Percentiles rank a stretch among this genome's conserved stretches.
phyloP scores from a whole-genome alignment of 768 basidiomycete species.

The Stropharia rugosoannulata region DNA sequence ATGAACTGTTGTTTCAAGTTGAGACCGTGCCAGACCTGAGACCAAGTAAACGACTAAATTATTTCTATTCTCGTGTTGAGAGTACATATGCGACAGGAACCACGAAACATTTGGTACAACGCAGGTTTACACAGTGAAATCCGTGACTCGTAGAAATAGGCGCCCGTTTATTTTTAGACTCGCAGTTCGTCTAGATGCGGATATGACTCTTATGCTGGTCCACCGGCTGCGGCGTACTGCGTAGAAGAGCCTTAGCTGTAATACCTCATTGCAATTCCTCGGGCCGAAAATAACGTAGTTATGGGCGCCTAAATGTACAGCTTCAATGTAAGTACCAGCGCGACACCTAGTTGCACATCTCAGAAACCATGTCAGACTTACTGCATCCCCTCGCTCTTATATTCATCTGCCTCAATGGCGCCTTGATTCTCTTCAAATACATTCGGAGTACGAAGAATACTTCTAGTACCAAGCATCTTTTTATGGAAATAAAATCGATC shows the following conservation, averaged over 20 bases:
- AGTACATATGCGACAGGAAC: no score
- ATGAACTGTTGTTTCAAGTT: no score
- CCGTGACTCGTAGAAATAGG: no score
- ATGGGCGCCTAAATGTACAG: background rate
- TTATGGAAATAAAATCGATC: background rate
- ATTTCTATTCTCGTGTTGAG: no score
- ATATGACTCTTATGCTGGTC: no score
- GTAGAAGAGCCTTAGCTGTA: background rate
- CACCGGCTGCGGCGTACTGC: background rate
- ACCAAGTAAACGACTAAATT: no score
- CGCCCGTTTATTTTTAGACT: no score
- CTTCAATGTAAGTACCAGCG: background rate
- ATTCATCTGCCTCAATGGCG: background rate
- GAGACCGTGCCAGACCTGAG: no score
- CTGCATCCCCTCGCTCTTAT: background rate
- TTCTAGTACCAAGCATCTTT: background rate
- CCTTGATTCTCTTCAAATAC: background rate
- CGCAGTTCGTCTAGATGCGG: no score
- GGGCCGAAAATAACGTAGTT: background rate
- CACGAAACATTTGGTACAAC: no score
- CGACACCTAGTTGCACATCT: background rate
- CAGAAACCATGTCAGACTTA: no score
- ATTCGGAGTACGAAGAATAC: background rate
- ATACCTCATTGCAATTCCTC: background rate
- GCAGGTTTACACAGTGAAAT: no score